Evolutionary conservation across 257 asterid species (phyloP).

Genomic region (Nicotiana tabacum): DNA sequence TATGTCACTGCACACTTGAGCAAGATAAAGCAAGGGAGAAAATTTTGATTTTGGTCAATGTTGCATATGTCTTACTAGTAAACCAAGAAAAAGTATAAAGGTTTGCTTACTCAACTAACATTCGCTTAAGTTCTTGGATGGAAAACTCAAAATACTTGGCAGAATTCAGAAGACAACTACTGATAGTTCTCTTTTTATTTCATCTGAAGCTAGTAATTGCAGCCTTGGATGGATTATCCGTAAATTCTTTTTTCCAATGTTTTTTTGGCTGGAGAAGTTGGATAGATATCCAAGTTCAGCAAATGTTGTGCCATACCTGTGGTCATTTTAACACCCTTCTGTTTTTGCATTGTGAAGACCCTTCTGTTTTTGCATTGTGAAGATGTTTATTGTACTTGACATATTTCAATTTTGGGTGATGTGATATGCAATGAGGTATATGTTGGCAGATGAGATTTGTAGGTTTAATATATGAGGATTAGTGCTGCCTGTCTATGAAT

Average conservation of each 20-base stretch:
- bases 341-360: not conserved
- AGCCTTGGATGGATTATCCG: not conserved
- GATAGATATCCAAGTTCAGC: not conserved
- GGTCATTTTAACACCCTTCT: not conserved
- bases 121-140: not conserved
- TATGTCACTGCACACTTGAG: not conserved
- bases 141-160: not conserved
- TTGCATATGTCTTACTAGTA: not conserved
- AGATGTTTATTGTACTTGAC: not conserved
- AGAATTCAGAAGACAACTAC: not conserved
- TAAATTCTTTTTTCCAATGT: not conserved
- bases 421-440: not conserved
- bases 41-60: not conserved
- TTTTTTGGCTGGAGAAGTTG: not conserved
- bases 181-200: not conserved
- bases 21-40: not conserved
- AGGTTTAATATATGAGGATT: not conserved
- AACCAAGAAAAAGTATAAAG: slow-evolving; percentile 2
- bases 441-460: not conserved
- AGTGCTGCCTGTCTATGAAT: not conserved
- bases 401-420: not conserved
- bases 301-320: not conserved
- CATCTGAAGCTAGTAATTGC: not conserved
- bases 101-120: not conserved
- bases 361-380: not conserved